These are phyloP conservation scores for Medicago arabica DNA, from an alignment of 306 rosid species.

Conservation along the genomic window DNA sequence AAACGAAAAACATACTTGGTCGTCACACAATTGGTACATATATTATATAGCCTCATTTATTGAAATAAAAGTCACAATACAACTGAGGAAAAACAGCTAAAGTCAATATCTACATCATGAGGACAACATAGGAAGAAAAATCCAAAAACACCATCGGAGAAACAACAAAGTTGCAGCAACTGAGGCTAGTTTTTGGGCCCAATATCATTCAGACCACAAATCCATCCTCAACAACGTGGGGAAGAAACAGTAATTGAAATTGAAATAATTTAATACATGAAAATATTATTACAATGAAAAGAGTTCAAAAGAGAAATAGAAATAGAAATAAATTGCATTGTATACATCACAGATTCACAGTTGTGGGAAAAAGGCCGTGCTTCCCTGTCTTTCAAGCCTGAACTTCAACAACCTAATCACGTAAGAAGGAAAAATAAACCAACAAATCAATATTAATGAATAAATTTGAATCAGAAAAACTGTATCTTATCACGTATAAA, in stretches of 20 bases:
- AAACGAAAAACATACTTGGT: too few species aligned
- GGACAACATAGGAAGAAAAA: constrained; percentile 27
- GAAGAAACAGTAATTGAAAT: constrained; percentile 29
- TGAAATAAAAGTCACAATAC: constrained; percentile 34
- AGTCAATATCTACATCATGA: too few species aligned
- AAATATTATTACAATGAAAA: not conserved
- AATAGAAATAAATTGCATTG: not conserved
- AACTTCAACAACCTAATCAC: constrained; percentile 37
- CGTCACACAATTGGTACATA: too few species aligned
- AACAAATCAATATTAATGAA: not conserved
- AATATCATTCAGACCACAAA: constrained; percentile 78
- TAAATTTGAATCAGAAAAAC: too few species aligned
- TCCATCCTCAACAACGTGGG: constrained; percentile 62
- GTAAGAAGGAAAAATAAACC: not conserved
- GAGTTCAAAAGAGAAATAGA: not conserved
- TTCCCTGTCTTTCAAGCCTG: constrained; percentile 49
- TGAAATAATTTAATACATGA: not conserved
- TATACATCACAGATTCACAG: constrained; percentile 66
- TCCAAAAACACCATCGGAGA: constrained; percentile 48
- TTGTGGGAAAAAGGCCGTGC: constrained; percentile 68
- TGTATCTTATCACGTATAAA: too few species aligned
- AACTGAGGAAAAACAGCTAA: not conserved
- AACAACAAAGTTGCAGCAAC: constrained; percentile 43
- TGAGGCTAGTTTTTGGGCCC: constrained; percentile 59
- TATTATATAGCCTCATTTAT: constrained; percentile 34